A percentile compares a stretch with the other conserved stretches of the same genome.
These are phyloP conservation scores for Paraphoma sp. DNA, from an alignment of 2,329 filamentous ascomycete genomes.

Conservation along the genomic window DNA sequence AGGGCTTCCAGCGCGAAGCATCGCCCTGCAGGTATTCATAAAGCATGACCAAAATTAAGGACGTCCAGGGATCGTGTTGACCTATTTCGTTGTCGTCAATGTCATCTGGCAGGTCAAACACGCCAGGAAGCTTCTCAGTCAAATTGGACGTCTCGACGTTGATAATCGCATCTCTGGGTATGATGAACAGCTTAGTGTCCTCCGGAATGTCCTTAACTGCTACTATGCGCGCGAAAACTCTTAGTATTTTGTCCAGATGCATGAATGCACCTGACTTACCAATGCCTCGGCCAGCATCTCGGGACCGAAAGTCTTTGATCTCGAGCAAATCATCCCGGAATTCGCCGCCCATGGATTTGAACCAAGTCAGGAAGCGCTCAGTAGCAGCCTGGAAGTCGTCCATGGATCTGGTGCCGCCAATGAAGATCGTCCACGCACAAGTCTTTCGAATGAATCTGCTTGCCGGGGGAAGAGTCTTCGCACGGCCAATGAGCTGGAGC, in stretches of 20 bases:
- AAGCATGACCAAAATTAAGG: slow-evolving; percentile 27
- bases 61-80: slow-evolving; percentile 26
- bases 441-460: not conserved
- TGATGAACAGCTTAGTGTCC: slow-evolving; percentile 26
- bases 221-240: slow-evolving; percentile 6
- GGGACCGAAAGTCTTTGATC: slow-evolving; percentile 23
- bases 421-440: not conserved
- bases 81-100: slow-evolving; percentile 21
- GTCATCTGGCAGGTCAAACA: slow-evolving; percentile 19
- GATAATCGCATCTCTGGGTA: slow-evolving; percentile 29
- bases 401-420: slow-evolving; percentile 8
- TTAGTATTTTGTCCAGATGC: too few species aligned
- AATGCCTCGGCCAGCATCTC: slow-evolving; percentile 30
- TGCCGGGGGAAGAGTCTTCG: not conserved
- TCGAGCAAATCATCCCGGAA: slow-evolving; percentile 29
- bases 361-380: slow-evolving; percentile 25
- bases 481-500: too few species aligned
- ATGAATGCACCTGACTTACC: slow-evolving; percentile 8
- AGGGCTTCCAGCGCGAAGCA: slow-evolving; percentile 29
- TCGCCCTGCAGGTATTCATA: slow-evolving; percentile 29
- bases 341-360: slow-evolving; percentile 24
- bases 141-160: slow-evolving; percentile 27
- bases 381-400: slow-evolving; percentile 22
- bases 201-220: slow-evolving; percentile 20
- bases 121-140: slow-evolving; percentile 15